phyloP scores from a whole-genome alignment of 768 basidiomycete genomes.

The Xerocomellus amylosporus region DNA sequence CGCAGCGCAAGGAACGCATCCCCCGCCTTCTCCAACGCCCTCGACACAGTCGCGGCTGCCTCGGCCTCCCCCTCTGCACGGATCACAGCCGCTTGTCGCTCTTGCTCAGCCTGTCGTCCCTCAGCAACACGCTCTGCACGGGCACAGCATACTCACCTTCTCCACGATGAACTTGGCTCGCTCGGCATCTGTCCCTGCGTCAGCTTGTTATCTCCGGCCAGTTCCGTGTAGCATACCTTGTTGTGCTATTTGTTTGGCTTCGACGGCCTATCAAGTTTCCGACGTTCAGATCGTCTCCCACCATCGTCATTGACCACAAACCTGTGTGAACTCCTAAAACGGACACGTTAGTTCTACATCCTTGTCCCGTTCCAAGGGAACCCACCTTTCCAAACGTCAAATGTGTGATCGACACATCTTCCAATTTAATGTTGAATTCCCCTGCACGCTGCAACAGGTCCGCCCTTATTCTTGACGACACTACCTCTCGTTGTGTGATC shows the following conservation, averaged over 20 bases:
- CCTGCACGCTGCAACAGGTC: constrained; percentile 91
- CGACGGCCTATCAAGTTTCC: constrained; percentile 65
- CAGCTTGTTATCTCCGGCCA: constrained; percentile 6
- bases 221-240: constrained; percentile 60
- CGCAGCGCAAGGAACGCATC: constrained; percentile 94
- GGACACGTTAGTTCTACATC: constrained; percentile 4
- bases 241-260: constrained; percentile 99
- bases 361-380: not conserved
- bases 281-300: not conserved
- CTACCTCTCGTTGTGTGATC: constrained; percentile 97
- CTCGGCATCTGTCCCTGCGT: constrained; percentile 73
- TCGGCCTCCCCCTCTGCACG: constrained; percentile 98
- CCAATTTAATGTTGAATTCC: constrained; percentile 93
- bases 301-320: constrained; percentile 16
- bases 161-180: constrained; percentile 99
- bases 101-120: constrained; percentile 87
- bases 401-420: constrained; percentile 97
- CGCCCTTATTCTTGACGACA: constrained; percentile 87
- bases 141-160: constrained; percentile 56
- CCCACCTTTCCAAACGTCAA: constrained; percentile 81
- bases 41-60: constrained; percentile 90
- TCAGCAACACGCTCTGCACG: constrained; percentile 17
- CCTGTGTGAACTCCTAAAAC: constrained; percentile 79
- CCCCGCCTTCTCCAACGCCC: constrained; percentile 88
- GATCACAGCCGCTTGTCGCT: constrained; percentile 96